Base-by-base conservation (phyloP, 2,329 filamentous ascomycete genomes). In the Colletotrichum musae region DNA sequence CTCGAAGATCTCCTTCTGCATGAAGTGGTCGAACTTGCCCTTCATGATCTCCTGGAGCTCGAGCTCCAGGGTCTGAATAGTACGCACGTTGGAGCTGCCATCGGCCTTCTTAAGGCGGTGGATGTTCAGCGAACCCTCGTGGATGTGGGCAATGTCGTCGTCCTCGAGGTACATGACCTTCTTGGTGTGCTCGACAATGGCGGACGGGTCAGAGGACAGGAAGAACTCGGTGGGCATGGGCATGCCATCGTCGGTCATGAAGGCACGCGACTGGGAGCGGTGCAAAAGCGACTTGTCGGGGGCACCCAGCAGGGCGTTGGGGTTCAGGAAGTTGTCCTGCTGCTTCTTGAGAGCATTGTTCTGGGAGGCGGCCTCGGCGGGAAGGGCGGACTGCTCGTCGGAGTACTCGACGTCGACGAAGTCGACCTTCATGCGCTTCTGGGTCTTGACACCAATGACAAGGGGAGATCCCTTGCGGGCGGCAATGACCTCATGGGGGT, bases 1-100 rank as follows among this genome's bases (percentile, higher is more conserved):
- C 88, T 99, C 96, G 82, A 99, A 99, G 79, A 99, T 99, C 83
- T 99, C 96, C 91, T 99, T 99, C 83, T 99, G 96, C 96, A 99
- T 99, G 88, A 98, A 99, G 87, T 99, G 96, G 83, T 99, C 96
- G 84, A 98, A 99, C 81, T 96, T 97, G 83, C 96, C 96, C 92
- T 99, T 99, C 96, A 99, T 99, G 84, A 99, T 99, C 87, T 99
- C 95, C 87, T 99, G 96, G 73, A 99, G 92, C 88, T 99, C 94
- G 58, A 99, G 93, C 88, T 99, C 96, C 65, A 99, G 90, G 64
- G 96, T 99, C 89, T 99, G 96, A 81, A 99, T 99, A 77, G 93
- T 94, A 81, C 96, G 95, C 76, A 98, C 94, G 80, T 98, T 98
- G 84, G 94, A 97, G 79, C 93, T 95, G 75, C 95, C 95, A 80